Percentiles rank a stretch among this genome's conserved stretches.
Evolutionary conservation across 805 yeast species (phyloP).

Genomic region (Cyberlindnera xylosilytica): DNA sequence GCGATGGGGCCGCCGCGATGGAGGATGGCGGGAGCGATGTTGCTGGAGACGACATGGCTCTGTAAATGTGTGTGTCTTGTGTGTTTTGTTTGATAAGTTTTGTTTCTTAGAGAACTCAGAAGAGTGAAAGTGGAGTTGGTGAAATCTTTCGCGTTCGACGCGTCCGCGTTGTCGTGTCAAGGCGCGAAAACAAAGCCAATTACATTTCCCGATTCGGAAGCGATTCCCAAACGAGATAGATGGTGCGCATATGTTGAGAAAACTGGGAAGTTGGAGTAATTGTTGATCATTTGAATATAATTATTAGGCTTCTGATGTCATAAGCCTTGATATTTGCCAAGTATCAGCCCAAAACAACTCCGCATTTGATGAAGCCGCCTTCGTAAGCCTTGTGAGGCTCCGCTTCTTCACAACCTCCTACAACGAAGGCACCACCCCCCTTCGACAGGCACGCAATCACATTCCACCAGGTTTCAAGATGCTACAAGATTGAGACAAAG

Average conservation of each 20-base stretch:
- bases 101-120: neutral
- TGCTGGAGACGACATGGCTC: constrained; percentile 15
- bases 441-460: too few species aligned
- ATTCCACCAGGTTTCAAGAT: neutral
- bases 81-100: neutral
- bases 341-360: too few species aligned
- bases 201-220: constrained; percentile 20
- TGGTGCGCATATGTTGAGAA: neutral
- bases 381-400: too few species aligned
- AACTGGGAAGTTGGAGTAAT: too few species aligned
- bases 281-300: too few species aligned
- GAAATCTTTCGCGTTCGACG: neutral
- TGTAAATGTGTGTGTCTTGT: neutral
- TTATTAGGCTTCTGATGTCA: too few species aligned
- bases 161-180: neutral
- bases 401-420: too few species aligned
- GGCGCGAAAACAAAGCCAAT: constrained; percentile 14
- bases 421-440: too few species aligned
- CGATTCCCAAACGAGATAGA: neutral
- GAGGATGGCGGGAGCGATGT: constrained; percentile 18
- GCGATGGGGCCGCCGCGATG: constrained; percentile 6
- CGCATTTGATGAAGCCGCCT: too few species aligned
- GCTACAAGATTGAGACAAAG: neutral
- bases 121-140: neutral
- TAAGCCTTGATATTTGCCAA: too few species aligned